A percentile compares a stretch with the other conserved stretches of the same genome.
phyloP scores from a whole-genome alignment of 73 alveolate species.

The Paramecium octaurelia region DNA sequence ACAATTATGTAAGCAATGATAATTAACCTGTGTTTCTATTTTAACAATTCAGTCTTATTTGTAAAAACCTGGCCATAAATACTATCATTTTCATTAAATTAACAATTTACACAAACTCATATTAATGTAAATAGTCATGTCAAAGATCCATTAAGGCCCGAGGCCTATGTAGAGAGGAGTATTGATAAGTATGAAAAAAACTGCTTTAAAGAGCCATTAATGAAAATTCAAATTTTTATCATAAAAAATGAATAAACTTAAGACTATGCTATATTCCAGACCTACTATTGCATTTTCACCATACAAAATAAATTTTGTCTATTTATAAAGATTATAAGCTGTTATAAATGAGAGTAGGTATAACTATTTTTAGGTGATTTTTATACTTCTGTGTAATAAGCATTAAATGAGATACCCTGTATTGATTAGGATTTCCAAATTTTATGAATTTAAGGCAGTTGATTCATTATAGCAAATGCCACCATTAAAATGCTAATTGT shows the following conservation, averaged over 20 bases:
- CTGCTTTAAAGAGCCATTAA: background rate
- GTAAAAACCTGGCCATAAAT: background rate
- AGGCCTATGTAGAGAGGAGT: background rate
- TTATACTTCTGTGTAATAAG: conserved; percentile 16
- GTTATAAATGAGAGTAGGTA: background rate
- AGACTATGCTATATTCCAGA: background rate
- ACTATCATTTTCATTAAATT: background rate
- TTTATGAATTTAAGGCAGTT: background rate
- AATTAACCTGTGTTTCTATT: conserved; percentile 26
- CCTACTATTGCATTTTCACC: background rate
- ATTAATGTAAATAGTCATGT: background rate
- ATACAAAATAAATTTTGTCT: background rate
- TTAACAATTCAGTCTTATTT: background rate
- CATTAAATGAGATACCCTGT: conserved; percentile 14
- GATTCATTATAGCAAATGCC: background rate
- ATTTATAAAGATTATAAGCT: background rate
- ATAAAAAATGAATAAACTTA: background rate
- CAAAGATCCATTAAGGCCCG: background rate
- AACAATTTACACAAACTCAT: conserved; percentile 23
- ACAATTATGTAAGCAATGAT: background rate
- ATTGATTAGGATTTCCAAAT: background rate
- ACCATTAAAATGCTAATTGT: background rate
- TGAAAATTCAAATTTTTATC: background rate
- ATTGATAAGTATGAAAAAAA: background rate
- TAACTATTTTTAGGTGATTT: background rate